These are phyloP conservation scores for Ophiostoma pallidulum DNA, from an alignment of 2,329 filamentous ascomycete genomes.

Conservation along the genomic window DNA sequence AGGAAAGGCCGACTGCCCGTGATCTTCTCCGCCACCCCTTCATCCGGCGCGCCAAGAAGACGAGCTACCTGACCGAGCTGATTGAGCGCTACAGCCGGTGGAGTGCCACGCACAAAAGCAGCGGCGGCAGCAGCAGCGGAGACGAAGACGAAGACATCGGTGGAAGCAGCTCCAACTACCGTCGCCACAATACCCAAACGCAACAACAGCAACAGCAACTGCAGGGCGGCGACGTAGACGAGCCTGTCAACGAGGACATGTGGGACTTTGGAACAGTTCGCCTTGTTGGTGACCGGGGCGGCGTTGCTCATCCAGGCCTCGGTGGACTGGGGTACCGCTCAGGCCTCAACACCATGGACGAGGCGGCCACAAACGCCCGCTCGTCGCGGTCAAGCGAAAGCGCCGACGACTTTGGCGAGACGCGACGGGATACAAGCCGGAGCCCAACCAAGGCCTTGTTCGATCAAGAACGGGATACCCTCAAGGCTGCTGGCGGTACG, in stretches of 20 bases:
- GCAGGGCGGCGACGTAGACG: conserved; percentile 28
- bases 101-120: conserved; percentile 63
- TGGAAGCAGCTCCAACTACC: too few species aligned
- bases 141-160: conserved; percentile 49
- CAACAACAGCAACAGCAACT: conserved; percentile 31
- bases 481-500: conserved; percentile 40
- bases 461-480: conserved; percentile 40
- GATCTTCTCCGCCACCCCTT: conserved; percentile 87
- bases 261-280: conserved; percentile 98
- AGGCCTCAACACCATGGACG: conserved; percentile 64
- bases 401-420: conserved; percentile 42
- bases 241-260: conserved; percentile 65
- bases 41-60: conserved; percentile 84
- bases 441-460: conserved; percentile 41
- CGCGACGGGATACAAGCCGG: conserved; percentile 40
- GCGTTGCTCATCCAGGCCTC: too few species aligned
- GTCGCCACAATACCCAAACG: conserved; percentile 34
- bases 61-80: conserved; percentile 89
- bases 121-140: conserved; percentile 48
- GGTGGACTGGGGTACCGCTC: conserved; percentile 32
- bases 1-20: conserved; percentile 75
- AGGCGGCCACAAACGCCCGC: conserved; percentile 70
- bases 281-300: conserved; percentile 59
- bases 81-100: conserved; percentile 87
- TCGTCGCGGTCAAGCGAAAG: conserved; percentile 43